A percentile compares a stretch with the other conserved stretches of the same genome.
phyloP scores from a whole-genome alignment of 1,284 basidiomycete genomes.

The Tetrapyrgos nigripes region DNA sequence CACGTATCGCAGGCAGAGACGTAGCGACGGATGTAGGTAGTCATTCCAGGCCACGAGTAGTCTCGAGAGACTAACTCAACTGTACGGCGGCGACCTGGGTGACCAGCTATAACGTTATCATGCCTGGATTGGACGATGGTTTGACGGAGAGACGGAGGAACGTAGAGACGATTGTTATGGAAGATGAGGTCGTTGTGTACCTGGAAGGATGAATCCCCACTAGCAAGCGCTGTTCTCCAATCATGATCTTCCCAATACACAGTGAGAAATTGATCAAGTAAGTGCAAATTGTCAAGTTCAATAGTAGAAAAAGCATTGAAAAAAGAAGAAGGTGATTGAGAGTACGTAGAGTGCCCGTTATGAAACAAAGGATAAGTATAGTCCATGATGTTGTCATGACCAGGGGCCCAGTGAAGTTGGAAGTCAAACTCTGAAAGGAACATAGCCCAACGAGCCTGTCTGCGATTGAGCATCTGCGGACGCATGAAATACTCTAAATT shows the following conservation, averaged over 20 bases:
- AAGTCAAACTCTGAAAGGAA: no score
- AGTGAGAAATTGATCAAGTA: conserved; percentile 33
- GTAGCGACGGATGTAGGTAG: conserved; percentile 31
- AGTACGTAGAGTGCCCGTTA: no score
- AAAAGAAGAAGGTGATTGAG: no score
- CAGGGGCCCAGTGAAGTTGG: conserved; percentile 34
- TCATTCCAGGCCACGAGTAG: no score
- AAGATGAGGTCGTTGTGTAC: conserved; percentile 30
- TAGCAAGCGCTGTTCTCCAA: conserved; percentile 36
- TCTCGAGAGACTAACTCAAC: no score
- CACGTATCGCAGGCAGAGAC: conserved; percentile 41
- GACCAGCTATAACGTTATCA: conserved; percentile 33
- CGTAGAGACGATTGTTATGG: conserved; percentile 46
- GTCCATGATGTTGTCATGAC: conserved; percentile 28
- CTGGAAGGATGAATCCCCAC: conserved; percentile 32
- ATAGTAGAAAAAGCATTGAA: no score
- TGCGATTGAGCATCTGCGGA: conserved; percentile 31
- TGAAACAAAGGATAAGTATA: no score
- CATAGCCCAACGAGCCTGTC: conserved; percentile 46
- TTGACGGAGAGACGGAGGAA: conserved; percentile 37
- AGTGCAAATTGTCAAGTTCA: conserved; percentile 34
- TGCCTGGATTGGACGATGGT: conserved; percentile 35
- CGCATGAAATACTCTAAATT: conserved; percentile 38
- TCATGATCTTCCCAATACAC: conserved; percentile 30
- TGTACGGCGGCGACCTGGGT: conserved; percentile 32